Conservation (phyloP, 1,284 basidiomycete species). For the Ustilago loliicola region DNA sequence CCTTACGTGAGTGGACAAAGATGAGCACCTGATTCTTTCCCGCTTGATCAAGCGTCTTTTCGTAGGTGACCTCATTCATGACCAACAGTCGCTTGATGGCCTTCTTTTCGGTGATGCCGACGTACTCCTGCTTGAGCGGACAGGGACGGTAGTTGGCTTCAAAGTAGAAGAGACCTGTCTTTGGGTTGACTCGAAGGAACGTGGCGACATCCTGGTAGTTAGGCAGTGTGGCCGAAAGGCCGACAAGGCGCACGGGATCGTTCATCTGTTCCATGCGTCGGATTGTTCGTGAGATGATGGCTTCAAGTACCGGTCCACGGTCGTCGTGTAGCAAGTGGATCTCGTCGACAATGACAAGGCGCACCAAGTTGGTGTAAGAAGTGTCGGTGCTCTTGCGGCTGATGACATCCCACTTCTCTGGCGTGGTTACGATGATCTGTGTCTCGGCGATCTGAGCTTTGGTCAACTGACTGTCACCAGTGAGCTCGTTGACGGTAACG, state of each 20-base stretch:
- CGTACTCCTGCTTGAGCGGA: constrained; percentile 94
- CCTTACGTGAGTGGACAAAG: constrained; percentile 98
- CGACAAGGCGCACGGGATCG: constrained; percentile 93
- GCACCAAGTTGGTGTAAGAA: constrained; percentile 95
- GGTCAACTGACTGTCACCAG: constrained; percentile 97
- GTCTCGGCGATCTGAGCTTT: constrained; percentile 98
- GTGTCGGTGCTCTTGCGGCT: constrained; percentile 98
- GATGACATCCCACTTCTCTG: constrained; percentile 97
- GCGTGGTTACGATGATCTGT: constrained; percentile 98
- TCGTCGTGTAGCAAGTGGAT: constrained; percentile 98
- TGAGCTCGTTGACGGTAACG: constrained; percentile 92
- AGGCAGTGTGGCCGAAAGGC: constrained; percentile 94
- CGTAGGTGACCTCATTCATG: constrained; percentile 99
- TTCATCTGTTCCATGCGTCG: constrained; percentile 84
- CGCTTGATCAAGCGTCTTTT: constrained; percentile 76
- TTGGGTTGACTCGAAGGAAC: constrained; percentile 93
- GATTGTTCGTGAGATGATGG: constrained; percentile 90
- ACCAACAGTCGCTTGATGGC: constrained; percentile 98
- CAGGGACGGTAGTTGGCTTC: constrained; percentile 92
- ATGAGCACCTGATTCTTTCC: constrained; percentile 76
- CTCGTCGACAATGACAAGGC: constrained; percentile 97
- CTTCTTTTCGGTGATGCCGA: constrained; percentile 99
- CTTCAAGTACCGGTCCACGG: constrained; percentile 95
- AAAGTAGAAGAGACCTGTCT: constrained; percentile 96
- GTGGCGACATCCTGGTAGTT: constrained; percentile 99